Conservation (phyloP, 1,284 basidiomycete species). For the Clitocybe nebularis region DNA sequence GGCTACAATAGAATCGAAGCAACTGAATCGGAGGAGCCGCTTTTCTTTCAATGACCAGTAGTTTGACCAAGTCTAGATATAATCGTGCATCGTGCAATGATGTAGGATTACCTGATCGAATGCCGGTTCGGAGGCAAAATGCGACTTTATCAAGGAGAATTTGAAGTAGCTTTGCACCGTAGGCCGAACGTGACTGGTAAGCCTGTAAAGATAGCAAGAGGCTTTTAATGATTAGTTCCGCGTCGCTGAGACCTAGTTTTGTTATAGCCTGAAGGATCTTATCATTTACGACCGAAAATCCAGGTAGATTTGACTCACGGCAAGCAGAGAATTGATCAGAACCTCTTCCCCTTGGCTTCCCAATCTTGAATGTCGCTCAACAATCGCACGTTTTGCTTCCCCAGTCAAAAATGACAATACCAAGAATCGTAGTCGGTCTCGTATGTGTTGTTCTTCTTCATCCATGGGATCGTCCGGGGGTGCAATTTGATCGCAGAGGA, state of each 20-base stretch:
- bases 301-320: constrained; percentile 32
- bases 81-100: constrained; percentile 35
- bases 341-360: constrained; percentile 44
- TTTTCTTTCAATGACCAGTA: constrained; percentile 38
- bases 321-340: constrained; percentile 44
- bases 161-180: constrained; percentile 42
- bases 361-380: constrained; percentile 41
- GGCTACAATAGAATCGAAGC: constrained; percentile 48
- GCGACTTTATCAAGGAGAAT: constrained; percentile 39
- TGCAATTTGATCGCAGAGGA: constrained; percentile 64
- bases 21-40: constrained; percentile 42
- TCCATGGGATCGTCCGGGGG: constrained; percentile 47
- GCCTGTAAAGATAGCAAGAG: constrained; percentile 48
- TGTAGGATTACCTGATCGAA: constrained; percentile 23
- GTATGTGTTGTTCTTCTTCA: constrained; percentile 55
- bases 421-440: constrained; percentile 52
- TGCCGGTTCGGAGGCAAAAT: constrained; percentile 33
- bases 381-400: constrained; percentile 46
- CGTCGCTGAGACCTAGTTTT: constrained; percentile 37
- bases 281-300: constrained; percentile 2
- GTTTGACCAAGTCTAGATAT: constrained; percentile 46
- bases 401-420: constrained; percentile 56
- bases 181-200: constrained; percentile 32
- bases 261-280: constrained; percentile 40
- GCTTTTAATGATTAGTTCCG: constrained; percentile 47